Percentiles rank a stretch among this genome's conserved stretches.
phyloP scores from a whole-genome alignment of 495 filamentous ascomycete genomes.

The Penicillium taxi region DNA sequence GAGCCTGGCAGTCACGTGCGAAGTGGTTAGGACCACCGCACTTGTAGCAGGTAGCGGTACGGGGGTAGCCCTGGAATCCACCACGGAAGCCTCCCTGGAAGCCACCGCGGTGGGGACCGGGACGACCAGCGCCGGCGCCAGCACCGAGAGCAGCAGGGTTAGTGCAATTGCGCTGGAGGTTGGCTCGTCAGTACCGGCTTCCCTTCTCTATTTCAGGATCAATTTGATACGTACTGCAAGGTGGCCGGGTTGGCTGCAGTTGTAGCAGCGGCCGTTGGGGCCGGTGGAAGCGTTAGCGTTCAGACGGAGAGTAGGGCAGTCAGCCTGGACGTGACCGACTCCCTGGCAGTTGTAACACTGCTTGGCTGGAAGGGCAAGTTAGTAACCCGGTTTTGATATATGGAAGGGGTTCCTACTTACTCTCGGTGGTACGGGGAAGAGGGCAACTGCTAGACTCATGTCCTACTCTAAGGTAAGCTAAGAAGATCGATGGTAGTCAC shows the following conservation, averaged over 20 bases:
- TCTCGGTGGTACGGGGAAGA: conserved; percentile 90
- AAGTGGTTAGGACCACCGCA: conserved; percentile 99
- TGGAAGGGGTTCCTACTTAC: conserved; percentile 39
- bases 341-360: conserved; percentile 99
- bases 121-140: conserved; percentile 49
- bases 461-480: conserved; percentile 49
- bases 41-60: conserved; percentile 96
- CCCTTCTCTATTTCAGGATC: neutral
- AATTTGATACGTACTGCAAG: conserved; percentile 54
- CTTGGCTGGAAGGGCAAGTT: conserved; percentile 55
- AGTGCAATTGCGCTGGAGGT: conserved; percentile 69
- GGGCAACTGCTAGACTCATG: conserved; percentile 98
- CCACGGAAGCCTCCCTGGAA: conserved; percentile 45
- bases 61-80: conserved; percentile 58
- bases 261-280: conserved; percentile 85
- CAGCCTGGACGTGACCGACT: conserved; percentile 95
- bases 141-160: conserved; percentile 51
- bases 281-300: too few relatives aligned
- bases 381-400: conserved; percentile 18
- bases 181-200: neutral
- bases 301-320: conserved; percentile 93
- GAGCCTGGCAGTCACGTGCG: conserved; percentile 96
- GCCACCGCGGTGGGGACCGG: conserved; percentile 38
- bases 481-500: conserved; percentile 12
- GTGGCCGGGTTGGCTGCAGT: conserved; percentile 87